Evolutionary conservation across 2,329 filamentous ascomycete species (phyloP).

Genomic region (Diplodia sapinea): DNA sequence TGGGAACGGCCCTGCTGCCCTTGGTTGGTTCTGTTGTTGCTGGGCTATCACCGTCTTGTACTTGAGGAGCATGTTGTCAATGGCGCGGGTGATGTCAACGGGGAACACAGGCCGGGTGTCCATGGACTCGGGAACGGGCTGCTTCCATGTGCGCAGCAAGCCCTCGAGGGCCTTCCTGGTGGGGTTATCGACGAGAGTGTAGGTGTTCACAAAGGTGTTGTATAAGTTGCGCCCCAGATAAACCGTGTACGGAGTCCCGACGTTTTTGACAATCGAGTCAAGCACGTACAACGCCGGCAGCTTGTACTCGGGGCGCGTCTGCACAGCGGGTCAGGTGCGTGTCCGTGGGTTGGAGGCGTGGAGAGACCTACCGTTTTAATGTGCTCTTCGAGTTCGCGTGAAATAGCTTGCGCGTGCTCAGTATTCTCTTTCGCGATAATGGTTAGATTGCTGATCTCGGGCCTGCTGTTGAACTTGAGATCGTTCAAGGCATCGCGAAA

Average conservation of each 20-base stretch:
- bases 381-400: slow-evolving; percentile 86
- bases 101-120: slow-evolving; percentile 93
- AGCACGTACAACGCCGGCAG: slow-evolving; percentile 96
- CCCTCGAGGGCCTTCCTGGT: slow-evolving; percentile 93
- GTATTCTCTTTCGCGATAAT: slow-evolving; percentile 98
- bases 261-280: slow-evolving; percentile 98
- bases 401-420: slow-evolving; percentile 91
- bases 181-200: slow-evolving; percentile 81
- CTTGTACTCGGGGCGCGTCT: slow-evolving; percentile 89
- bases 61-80: slow-evolving; percentile 93
- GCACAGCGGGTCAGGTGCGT: slow-evolving; percentile 48
- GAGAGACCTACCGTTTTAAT: slow-evolving; percentile 85
- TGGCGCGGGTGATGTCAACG: slow-evolving; percentile 82
- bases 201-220: slow-evolving; percentile 95
- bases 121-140: slow-evolving; percentile 90
- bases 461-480: slow-evolving; percentile 85
- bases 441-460: slow-evolving; percentile 96
- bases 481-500: slow-evolving; percentile 94
- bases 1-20: slow-evolving; percentile 14
- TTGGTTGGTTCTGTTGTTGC: slow-evolving; percentile 60
- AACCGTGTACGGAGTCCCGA: slow-evolving; percentile 94
- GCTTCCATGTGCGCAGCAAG: slow-evolving; percentile 98
- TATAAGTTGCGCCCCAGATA: slow-evolving; percentile 93
- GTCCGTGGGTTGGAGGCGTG: background rate
- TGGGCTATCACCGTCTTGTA: slow-evolving; percentile 69